Base-by-base conservation (phyloP, 1,284 basidiomycete genomes). In the Boletus smithii region DNA sequence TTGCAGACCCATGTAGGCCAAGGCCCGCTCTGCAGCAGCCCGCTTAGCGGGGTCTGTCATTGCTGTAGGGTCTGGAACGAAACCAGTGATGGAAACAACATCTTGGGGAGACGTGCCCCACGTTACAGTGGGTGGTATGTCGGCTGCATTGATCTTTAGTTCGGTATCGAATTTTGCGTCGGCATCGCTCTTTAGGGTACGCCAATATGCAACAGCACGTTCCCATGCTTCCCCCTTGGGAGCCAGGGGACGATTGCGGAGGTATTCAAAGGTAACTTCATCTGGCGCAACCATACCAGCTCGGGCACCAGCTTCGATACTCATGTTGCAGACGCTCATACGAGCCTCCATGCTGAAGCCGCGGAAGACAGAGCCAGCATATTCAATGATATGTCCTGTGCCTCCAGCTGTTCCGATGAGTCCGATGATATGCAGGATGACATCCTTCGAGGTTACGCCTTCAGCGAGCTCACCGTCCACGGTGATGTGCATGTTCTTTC, bases 281-380 rank as follows among this genome's bases (percentile, higher is more conserved):
- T 97, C 94, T 1, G 94, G 93, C 10, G 93, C 94, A 54, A 97
- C 82, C 91, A 97, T 94, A 48, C 94, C 94, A 6, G 92, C 92
- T 60, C 94, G 83, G 54, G 94, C 95, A 63, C 94, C 94, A 50
- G 85, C 95, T 70, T 97, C 94, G 66, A 97, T 97, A 54, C 91
- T 93, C 94, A 97, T 97, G 74, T 97, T 97, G 72, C 93, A 97
- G 57, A 93, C 91, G 58, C 91, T 94, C 93, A 97, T 97, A 42
- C 93, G 83, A 32, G 89, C 91, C 68, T 97, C 94, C 91, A 97
- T 95, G 62, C 88, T 91, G 64, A 97, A 88, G 13, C 79, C 79
- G 50, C 92, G 89, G 70, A 97, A 91, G 45, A 94, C 90, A 2
- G 88, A 89, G 8, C 94, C 94, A 42, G 92, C 86, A 63, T 89